Evolutionary conservation across 2,329 filamentous ascomycete species (phyloP).

Genomic region (Fusarium sp.): DNA sequence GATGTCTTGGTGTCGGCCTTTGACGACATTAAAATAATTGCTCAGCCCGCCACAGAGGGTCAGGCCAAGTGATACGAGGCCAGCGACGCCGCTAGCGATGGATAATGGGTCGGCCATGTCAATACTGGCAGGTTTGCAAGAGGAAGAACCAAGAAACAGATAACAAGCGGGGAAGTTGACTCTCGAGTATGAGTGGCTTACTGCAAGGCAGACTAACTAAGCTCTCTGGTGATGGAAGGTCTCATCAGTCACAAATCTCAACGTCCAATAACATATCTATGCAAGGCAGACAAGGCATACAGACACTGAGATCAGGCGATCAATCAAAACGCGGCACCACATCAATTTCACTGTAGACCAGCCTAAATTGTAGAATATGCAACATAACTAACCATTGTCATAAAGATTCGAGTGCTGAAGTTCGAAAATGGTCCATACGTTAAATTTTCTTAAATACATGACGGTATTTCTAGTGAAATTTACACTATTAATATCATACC

Average conservation of each 20-base stretch:
- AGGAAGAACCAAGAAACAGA: accelerated
- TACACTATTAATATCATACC: too few relatives aligned
- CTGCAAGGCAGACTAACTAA: neutral
- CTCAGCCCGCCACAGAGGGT: neutral
- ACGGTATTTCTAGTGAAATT: too few relatives aligned
- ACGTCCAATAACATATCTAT: too few relatives aligned
- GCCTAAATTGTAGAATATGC: too few relatives aligned
- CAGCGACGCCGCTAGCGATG: neutral
- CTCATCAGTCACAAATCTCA: too few relatives aligned
- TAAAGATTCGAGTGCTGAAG: too few relatives aligned
- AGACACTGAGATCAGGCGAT: neutral
- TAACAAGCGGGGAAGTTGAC: neutral
- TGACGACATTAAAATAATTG: neutral
- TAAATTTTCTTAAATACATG: too few relatives aligned
- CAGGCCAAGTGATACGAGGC: neutral
- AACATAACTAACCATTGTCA: too few relatives aligned
- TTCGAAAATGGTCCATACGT: too few relatives aligned
- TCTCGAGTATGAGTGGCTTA: accelerated
- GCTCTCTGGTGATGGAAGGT: too few relatives aligned
- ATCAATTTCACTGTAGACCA: neutral
- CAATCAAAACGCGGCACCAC: neutral
- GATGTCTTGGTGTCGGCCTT: neutral
- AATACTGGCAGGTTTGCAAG: accelerated
- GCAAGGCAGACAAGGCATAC: neutral
- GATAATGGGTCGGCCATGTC: neutral